A percentile compares a stretch with the other conserved stretches of the same genome.
Conservation (phyloP, 2,329 filamentous ascomycete species). For the Aschersonia sp. region DNA sequence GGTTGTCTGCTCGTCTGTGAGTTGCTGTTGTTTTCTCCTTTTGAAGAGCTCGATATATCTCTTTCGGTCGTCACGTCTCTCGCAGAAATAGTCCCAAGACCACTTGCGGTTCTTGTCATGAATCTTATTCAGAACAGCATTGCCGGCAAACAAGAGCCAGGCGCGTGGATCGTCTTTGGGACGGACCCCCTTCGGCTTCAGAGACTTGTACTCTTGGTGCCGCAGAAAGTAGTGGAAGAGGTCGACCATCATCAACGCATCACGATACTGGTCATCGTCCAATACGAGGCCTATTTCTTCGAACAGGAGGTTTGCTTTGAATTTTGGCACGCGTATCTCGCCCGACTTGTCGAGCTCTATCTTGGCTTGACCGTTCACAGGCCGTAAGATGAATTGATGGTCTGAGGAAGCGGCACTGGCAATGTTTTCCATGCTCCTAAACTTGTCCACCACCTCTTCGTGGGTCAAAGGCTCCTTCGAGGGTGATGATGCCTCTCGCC, state of each 20-base stretch:
- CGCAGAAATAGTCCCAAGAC: constrained; percentile 93
- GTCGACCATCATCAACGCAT: constrained; percentile 95
- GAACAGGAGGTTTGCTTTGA: constrained; percentile 84
- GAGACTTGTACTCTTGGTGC: constrained; percentile 91
- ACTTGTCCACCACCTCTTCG: constrained; percentile 60
- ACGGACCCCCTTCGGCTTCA: constrained; percentile 66
- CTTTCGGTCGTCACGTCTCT: constrained; percentile 77
- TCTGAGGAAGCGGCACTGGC: constrained; percentile 40
- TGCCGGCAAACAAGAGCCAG: constrained; percentile 83
- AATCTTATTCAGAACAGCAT: constrained; percentile 83
- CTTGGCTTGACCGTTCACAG: constrained; percentile 88
- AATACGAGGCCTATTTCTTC: constrained; percentile 97
- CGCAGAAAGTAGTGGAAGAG: constrained; percentile 97
- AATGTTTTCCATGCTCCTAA: constrained; percentile 68
- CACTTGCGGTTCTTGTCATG: constrained; percentile 85
- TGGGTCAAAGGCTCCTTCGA: constrained; percentile 49
- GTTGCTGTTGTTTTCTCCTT: constrained; percentile 66
- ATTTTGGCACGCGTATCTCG: constrained; percentile 61
- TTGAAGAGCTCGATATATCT: constrained; percentile 93
- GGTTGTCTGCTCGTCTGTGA: constrained; percentile 54
- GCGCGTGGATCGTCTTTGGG: constrained; percentile 84
- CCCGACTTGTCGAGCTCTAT: constrained; percentile 92
- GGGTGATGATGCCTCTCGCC: constrained; percentile 44
- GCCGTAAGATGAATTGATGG: constrained; percentile 91
- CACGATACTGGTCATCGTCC: constrained; percentile 93